Conservation (phyloP, 306 rosid species). For the Gynostemma pentaphyllum region DNA sequence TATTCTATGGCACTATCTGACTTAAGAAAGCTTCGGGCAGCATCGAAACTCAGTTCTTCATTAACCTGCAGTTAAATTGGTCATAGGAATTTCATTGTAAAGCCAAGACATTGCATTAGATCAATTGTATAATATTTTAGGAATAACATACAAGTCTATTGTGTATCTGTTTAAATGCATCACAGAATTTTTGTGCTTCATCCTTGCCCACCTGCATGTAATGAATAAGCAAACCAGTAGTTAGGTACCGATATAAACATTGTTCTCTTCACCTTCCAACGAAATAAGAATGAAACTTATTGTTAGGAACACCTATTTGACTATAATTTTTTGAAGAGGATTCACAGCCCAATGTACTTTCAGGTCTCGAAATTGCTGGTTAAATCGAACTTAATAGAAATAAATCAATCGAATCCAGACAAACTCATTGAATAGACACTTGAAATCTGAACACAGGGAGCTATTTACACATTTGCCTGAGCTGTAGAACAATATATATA, state of each 20-base stretch:
- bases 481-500: too few species aligned
- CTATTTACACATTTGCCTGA: too few species aligned
- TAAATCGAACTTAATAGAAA: too few species aligned
- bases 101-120: not conserved
- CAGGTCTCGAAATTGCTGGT: too few species aligned
- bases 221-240: not conserved
- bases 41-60: constrained; percentile 59
- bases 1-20: constrained; percentile 20
- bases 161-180: constrained; percentile 5
- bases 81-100: not conserved
- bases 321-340: too few species aligned
- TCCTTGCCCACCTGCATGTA: not conserved
- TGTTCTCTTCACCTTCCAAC: not conserved
- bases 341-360: too few species aligned
- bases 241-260: not conserved
- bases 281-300: not conserved
- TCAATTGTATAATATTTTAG: not conserved
- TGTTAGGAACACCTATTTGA: not conserved
- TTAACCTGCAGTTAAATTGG: constrained; percentile 3
- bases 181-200: constrained; percentile 8
- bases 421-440: too few species aligned
- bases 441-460: too few species aligned
- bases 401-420: too few species aligned
- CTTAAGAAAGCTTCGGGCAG: constrained; percentile 40
- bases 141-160: constrained; percentile 4